Evolutionary conservation across 805 yeast genomes (phyloP), one percentile per base, ranked within the genome.

Genomic region (Candida sithepensis): DNA sequence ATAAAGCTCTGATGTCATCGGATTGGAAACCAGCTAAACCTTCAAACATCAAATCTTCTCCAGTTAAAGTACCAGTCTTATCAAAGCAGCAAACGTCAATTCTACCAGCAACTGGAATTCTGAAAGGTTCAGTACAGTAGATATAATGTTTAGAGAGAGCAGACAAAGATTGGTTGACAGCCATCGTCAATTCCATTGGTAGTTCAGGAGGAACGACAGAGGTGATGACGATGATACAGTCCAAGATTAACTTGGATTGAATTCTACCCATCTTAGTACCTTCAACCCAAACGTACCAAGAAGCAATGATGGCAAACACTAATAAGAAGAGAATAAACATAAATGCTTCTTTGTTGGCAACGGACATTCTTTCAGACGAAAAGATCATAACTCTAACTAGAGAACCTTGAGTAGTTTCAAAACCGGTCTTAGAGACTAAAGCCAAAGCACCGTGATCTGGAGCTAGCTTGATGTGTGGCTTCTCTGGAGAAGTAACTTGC

Each of bases 151-250:
- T 94, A 58, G 86, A 82, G 55, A 94, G 76, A 2, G 97, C 90
- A 49, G 90, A 81, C 65, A 94, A 75, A 6, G 98, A 91, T 34
- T 87, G 78, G 69, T 94, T 94, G 37, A 94, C 99, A 50, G 99
- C 98, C 92, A 94, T 85, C 13, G 99, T 94, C 59, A 94, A 78
- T 73, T 94, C 99, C 98, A 94, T 94, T 49, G 99, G 99, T 57
- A 94, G 78, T 71, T 94, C 99, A 39, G 99, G 99, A 33, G 99
- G 99, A 37, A 94, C 99, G 54, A 94, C 99, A 43, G 98, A 91
- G 18, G 99, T 94, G 59, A 94, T 80, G 58, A 94, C 95, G 63
- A 94, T 79, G 55, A 94, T 86, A 82, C 99, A 94, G 70, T 94
- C 98, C 63, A 94, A 78, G 55, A 94, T 84, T 67, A 94, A 79